phyloP scores from a whole-genome alignment of 1,284 basidiomycete species.

The Vanrija humicola region DNA sequence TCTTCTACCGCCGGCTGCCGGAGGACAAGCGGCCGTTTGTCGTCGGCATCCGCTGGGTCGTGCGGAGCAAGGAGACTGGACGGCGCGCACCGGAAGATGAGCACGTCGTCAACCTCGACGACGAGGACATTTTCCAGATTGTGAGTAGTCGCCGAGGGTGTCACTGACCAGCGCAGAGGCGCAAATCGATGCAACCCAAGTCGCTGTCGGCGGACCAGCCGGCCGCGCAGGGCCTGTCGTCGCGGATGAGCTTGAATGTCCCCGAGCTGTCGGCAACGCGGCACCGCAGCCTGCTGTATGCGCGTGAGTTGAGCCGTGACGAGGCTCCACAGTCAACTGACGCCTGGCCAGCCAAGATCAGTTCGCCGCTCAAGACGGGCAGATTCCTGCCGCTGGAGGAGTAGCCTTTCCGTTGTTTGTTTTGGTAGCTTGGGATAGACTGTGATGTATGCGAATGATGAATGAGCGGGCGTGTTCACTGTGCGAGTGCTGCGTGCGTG shows the following conservation, averaged over 20 bases:
- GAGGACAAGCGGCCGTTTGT: slow-evolving; percentile 56
- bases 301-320: slow-evolving; percentile 29
- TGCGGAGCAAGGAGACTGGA: slow-evolving; percentile 72
- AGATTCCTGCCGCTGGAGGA: no score
- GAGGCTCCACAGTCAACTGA: background rate
- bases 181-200: slow-evolving; percentile 59
- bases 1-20: slow-evolving; percentile 61
- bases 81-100: slow-evolving; percentile 61
- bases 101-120: slow-evolving; percentile 66
- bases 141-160: slow-evolving; percentile 45
- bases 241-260: background rate
- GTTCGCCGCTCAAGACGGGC: slow-evolving; percentile 38
- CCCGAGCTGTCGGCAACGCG: slow-evolving; percentile 25
- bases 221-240: background rate
- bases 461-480: no score
- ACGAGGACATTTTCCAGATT: slow-evolving; percentile 66
- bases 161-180: slow-evolving; percentile 49
- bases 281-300: slow-evolving; percentile 36
- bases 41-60: slow-evolving; percentile 89
- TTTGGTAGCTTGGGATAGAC: no score
- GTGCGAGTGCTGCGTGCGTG: no score
- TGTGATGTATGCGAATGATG: no score
- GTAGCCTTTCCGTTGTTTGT: no score
- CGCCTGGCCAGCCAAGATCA: slow-evolving; percentile 29
- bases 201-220: slow-evolving; percentile 9